Evolutionary conservation across 108 stramenopile species (phyloP), one percentile per base, ranked within the genome.

Genomic region (Pelagomonas calceolata): DNA sequence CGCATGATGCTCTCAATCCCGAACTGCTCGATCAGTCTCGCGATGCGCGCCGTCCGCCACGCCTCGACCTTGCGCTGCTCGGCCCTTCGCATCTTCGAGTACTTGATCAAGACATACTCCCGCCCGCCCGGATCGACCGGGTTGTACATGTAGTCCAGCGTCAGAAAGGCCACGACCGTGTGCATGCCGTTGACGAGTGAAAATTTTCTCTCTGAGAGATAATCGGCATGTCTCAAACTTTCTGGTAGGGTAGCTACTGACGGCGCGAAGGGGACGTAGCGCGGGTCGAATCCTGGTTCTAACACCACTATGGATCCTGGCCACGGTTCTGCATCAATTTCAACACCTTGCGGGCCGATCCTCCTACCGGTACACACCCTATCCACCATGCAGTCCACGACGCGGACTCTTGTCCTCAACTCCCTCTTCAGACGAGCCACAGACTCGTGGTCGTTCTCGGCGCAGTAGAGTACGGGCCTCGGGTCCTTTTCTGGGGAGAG

Each of bases 321-420:
- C 65, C 65, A 65, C 18, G 65, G 65, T 32, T 65, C 65, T 4
- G 65, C 33, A 14, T 33, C 33, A 32, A 65, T 33, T 4, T 10
- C 33, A 14, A 65, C 65, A 1, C 31, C 65, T 4, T 3, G 15
- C 14, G 33, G 65, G 15, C 9, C 65, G 65, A 65, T 32, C 14
- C 32, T 10, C 33, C 66, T 35, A 12, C 29, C 29, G 16, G 66
- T 67, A 26, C 35, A 67, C 36, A 67, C 34, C 36, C 66, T 35
- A 26, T 67, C 66, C 34, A 67, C 66, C 35, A 67, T 35, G 66
- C 66, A 67, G 36, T n/a, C 66, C 21, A 36, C 36, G 36, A 67
- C 66, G 35, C 29, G 33, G 21, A 67, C 66, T 9, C 35, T 14
- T 4, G 31, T 34, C 34, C 36, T 17, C 21, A 67, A 36, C 9